phyloP scores from a whole-genome alignment of 805 yeast species.

The Soucietia sequanensis region DNA sequence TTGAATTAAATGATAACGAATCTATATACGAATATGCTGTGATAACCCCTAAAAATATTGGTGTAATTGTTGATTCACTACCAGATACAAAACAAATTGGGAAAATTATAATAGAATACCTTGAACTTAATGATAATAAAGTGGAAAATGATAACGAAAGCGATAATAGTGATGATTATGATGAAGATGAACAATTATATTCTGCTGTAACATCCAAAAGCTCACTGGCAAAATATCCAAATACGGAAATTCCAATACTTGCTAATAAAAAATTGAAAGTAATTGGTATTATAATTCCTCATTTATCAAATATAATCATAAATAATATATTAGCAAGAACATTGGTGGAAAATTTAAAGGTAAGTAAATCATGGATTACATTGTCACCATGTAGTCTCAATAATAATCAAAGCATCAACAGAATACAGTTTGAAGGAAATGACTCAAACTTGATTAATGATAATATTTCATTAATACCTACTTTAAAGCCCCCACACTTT shows the following conservation, averaged over 20 bases:
- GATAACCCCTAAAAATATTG: conserved; percentile 27
- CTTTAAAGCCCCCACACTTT: conserved; percentile 58
- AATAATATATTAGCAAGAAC: conserved; percentile 26
- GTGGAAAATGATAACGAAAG: conserved; percentile 6
- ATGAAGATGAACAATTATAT: conserved; percentile 53
- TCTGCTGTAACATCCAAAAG: conserved; percentile 25
- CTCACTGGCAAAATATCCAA: conserved; percentile 19
- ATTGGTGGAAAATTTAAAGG: conserved; percentile 13
- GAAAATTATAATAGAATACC: conserved; percentile 9
- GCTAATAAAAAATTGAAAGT: too few relatives aligned
- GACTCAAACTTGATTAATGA: not conserved
- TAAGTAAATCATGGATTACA: conserved; percentile 22
- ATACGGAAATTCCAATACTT: conserved; percentile 21
- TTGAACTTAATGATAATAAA: conserved; percentile 7
- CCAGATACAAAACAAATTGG: conserved; percentile 7
- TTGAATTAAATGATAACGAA: conserved; percentile 8
- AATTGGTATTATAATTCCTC: conserved; percentile 29
- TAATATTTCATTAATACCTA: conserved; percentile 15
- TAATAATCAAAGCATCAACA: conserved; percentile 26
- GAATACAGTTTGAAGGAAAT: conserved; percentile 15
- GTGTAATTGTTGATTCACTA: conserved; percentile 17
- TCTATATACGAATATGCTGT: conserved; percentile 24
- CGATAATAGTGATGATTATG: conserved; percentile 36
- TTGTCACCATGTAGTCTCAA: conserved; percentile 38
- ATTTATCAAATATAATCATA: conserved; percentile 34